phyloP scores from a whole-genome alignment of 331 rosid species.

The Acacia pycnantha region DNA sequence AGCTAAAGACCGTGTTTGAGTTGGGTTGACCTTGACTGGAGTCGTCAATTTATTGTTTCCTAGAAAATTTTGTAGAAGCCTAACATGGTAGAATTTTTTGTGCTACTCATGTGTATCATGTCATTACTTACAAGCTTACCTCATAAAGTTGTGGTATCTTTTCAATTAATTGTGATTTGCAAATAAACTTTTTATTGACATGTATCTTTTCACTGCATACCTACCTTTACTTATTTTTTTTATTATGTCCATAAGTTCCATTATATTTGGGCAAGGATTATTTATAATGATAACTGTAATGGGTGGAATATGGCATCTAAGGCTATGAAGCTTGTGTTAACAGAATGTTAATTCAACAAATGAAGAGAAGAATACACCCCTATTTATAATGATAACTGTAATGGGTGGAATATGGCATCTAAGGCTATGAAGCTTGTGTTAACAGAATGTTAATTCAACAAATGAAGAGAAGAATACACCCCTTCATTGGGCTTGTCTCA shows the following conservation, averaged over 20 bases:
- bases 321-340: constrained; percentile 13
- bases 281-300: background rate
- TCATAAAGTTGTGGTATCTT: background rate
- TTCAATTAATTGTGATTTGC: background rate
- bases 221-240: background rate
- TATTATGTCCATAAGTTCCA: background rate
- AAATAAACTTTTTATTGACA: background rate
- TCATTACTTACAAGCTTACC: background rate
- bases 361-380: constrained; percentile 45
- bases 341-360: constrained; percentile 79
- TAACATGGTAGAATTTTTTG: background rate
- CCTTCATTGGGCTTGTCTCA: constrained; percentile 96
- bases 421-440: constrained; percentile 8
- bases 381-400: no score
- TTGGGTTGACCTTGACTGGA: background rate
- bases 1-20: background rate
- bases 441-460: constrained; percentile 69
- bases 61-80: background rate
- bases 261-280: background rate
- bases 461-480: constrained; percentile 88
- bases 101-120: background rate
- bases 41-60: background rate
- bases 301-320: background rate
- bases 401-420: no score
- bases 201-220: background rate